Evolutionary conservation across 768 basidiomycete genomes (phyloP).

Genomic region (Russula dissimulans): DNA sequence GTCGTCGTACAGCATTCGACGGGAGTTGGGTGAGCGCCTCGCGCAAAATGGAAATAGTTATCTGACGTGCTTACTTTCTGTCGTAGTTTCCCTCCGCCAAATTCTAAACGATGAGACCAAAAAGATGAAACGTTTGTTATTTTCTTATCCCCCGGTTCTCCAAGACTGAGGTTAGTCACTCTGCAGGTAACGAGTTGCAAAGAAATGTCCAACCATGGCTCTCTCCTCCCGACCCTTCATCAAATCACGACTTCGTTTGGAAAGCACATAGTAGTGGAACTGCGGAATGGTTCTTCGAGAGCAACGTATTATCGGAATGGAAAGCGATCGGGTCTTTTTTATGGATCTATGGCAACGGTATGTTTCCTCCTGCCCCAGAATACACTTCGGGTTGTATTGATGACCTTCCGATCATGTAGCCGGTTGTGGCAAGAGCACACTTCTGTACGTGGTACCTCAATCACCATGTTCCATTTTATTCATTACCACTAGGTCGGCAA

Average conservation of each 20-base stretch:
- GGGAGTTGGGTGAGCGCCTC: background rate
- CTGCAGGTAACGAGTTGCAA: background rate
- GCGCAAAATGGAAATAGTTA: too few relatives aligned
- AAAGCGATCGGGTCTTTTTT: background rate
- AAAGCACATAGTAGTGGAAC: background rate
- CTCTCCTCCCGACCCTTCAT: background rate
- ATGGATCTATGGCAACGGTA: conserved; percentile 10
- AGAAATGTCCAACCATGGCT: background rate
- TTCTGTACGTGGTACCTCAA: background rate
- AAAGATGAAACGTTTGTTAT: background rate
- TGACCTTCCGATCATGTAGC: background rate
- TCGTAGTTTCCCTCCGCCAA: background rate
- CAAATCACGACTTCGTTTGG: background rate
- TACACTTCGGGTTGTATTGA: background rate
- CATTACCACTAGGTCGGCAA: background rate
- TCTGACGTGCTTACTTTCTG: background rate
- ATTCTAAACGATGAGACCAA: background rate
- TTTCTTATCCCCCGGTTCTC: too few relatives aligned
- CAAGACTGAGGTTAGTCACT: background rate
- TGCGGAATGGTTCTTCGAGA: background rate
- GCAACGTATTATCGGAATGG: background rate
- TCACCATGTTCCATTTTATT: background rate
- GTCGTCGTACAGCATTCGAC: background rate
- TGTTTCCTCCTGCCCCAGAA: background rate
- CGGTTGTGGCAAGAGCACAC: background rate